Conservation (phyloP, 352 stramenopile genomes). For the Pythium sp. region DNA sequence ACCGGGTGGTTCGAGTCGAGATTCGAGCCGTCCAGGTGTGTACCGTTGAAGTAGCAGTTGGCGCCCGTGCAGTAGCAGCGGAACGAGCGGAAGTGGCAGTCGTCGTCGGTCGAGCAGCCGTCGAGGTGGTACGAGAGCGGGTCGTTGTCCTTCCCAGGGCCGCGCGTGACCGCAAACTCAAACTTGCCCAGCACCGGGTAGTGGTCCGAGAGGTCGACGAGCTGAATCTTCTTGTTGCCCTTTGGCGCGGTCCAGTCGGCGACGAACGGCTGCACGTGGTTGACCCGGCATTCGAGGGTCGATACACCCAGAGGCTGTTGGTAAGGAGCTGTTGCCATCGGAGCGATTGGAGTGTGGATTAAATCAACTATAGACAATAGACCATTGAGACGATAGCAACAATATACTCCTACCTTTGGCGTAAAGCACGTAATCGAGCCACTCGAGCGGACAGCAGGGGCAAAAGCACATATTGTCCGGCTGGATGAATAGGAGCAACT, state of each 20-base stretch:
- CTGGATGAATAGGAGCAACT: constrained; percentile 35
- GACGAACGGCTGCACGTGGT: constrained; percentile 52
- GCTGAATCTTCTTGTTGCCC: constrained; percentile 48
- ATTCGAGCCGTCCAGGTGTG: constrained; percentile 42
- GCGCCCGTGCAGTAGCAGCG: constrained; percentile 69
- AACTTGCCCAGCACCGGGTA: constrained; percentile 74
- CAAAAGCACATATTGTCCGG: constrained; percentile 68
- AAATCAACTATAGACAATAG: no score
- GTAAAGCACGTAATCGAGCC: constrained; percentile 83
- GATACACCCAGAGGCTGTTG: constrained; percentile 54
- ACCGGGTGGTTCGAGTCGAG: constrained; percentile 60
- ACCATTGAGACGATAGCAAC: no score
- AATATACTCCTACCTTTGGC: constrained; percentile 27
- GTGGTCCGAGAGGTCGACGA: constrained; percentile 77
- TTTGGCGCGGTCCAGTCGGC: constrained; percentile 63
- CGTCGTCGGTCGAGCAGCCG: constrained; percentile 64
- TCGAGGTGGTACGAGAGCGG: constrained; percentile 63
- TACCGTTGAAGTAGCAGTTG: constrained; percentile 69
- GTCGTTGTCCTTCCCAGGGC: constrained; percentile 44
- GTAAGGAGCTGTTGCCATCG: constrained; percentile 37
- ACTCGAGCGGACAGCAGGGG: constrained; percentile 75
- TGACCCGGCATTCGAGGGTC: constrained; percentile 56
- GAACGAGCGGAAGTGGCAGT: constrained; percentile 69
- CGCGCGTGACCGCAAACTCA: constrained; percentile 50
- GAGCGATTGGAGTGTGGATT: no score